A percentile compares a stretch with the other conserved stretches of the same genome.
Conservation (phyloP, 148 eudicot species). For the Rhododendron griersonianum region DNA sequence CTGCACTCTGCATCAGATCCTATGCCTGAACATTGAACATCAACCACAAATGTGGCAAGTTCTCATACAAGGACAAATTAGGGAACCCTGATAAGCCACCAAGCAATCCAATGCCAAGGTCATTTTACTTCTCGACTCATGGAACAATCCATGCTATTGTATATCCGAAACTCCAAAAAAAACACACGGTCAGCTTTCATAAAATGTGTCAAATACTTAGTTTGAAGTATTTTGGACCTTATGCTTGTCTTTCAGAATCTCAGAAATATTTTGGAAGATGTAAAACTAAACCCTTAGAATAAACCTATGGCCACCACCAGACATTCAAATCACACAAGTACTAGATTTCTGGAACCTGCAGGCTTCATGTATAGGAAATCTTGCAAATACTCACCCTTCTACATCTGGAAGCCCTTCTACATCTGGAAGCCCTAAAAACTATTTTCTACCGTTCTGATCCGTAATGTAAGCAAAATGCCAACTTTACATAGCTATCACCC, state of each 20-base stretch:
- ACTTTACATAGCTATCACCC: background rate
- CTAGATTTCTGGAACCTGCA: background rate
- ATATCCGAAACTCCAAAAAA: background rate
- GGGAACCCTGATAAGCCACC: background rate
- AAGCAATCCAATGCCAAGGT: background rate
- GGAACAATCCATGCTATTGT: background rate
- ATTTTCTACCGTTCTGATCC: background rate
- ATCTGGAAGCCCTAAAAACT: background rate
- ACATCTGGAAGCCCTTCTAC: background rate
- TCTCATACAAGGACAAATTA: background rate
- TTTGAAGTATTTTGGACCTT: background rate
- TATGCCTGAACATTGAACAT: background rate
- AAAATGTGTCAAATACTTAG: background rate
- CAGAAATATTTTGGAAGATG: background rate
- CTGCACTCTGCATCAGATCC: background rate
- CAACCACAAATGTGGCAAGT: background rate
- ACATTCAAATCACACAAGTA: background rate
- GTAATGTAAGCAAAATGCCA: background rate
- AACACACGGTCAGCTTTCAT: background rate
- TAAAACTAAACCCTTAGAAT: background rate
- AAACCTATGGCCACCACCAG: background rate
- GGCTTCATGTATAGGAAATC: background rate
- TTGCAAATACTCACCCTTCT: background rate
- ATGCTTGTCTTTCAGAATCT: background rate
- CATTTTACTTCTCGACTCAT: background rate